Base-by-base conservation (phyloP, 1,139 yeast genomes). In the Wickerhamiella pararugosa region DNA sequence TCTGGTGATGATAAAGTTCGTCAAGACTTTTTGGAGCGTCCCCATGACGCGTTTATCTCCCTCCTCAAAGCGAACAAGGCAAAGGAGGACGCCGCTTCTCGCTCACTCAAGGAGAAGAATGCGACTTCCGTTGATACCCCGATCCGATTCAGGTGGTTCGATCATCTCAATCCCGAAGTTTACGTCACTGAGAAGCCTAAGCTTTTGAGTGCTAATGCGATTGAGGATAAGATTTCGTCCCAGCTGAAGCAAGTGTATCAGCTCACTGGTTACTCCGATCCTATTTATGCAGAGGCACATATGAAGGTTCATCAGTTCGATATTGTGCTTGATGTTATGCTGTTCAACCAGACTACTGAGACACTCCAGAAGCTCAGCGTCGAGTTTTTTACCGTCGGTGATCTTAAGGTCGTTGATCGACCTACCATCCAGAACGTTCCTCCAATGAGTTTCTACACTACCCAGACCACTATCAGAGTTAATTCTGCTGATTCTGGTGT, bases 401-500 rank as follows among this genome's bases (percentile, higher is more conserved):
- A 90, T 58, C 71, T 92, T 61, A 87, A 87, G 66, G 94, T 92
- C 37, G 82, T 87, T 40, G 97, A 90, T 58, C 79, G 80, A 53
- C 95, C 98, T 40, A 71, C 86, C 3, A 76, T 94, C n/a, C 84
- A 83, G 41, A 92, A 90, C 58, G 75, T 92, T 50, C 95, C 94
- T 27, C 94, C 98, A 10, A 95, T 90, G 61, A 94, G 95, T 21
- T 92, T 92, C 74, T 84, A 83, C 63, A 81, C 82, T 52, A 71
- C 83, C 21, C 90, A 83, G 54, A 76, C 90, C 39, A 87, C 96
- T 2, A 73, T 92, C 53, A 87, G 86, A 63, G 99, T 92, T 39
- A 81, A 95, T 2, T 82, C 95, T 39, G 97, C 97, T 9, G 98
- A 92, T 59, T 87, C 98, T 7, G 95, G 94, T 51, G 94, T 90